Evolutionary conservation across 1,284 basidiomycete species (phyloP), one percentile per base, ranked within the genome.

Genomic region (Trametes hirsuta): DNA sequence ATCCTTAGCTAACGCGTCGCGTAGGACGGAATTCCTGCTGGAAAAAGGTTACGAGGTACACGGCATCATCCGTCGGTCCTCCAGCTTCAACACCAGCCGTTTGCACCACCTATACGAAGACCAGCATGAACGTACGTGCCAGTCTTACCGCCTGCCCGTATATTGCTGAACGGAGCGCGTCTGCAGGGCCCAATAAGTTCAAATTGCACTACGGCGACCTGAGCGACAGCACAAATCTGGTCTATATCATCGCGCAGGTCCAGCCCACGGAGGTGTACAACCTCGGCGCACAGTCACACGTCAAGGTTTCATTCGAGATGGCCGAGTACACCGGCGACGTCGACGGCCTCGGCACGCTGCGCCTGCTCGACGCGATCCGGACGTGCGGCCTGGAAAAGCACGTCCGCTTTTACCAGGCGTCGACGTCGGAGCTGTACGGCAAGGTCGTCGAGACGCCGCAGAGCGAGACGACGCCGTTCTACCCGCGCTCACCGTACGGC

Each of bases 271-370:
- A 97, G 76, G 88, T 97, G 58, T 97, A 96, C 84, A 97, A 97
- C 75, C 88, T 97, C 48, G 94, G 93, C 48, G 95, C 95, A n/a
- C 94, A 97, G 74, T 94, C 91, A 52, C 94, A 97, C 78, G 94
- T 97, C 79, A 97, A 97, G 75, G 94, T 97, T 66, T 96, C 94
- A 34, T 97, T 97, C 75, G 94, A 96, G 76, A 95, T 97, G 93
- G 93, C 94, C 39, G 94, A 97, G 77, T 97, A 97, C 78, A 97
- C 95, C 0, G 93, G 91, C 59, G 93, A 97, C 70, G 94, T 97
- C 53, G 95, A 97, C 69, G 95, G 88, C 10, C 81, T 96, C 37
- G 94, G 94, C 55, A 97, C 94, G 1, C 84, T 97, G 47, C 91
- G 94, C 68, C 84, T 97, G 58, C 87, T 97, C 58, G 95, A 97